Base-by-base conservation (phyloP, 1,284 basidiomycete species). In the Ceratobasidium theobromae region DNA sequence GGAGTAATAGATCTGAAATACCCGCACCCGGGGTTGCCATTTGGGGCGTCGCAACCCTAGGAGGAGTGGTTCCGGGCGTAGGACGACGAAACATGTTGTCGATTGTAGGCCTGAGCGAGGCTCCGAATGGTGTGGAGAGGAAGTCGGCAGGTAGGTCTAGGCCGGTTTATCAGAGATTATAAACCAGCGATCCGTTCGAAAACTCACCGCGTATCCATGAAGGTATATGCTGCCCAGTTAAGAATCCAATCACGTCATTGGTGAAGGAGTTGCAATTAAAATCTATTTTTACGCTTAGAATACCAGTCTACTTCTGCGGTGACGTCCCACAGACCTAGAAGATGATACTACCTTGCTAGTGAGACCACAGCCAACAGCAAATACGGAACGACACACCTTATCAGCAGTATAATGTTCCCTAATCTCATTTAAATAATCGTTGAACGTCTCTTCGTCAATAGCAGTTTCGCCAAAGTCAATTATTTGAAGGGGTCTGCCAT, bases 211-310 rank as follows among this genome's bases (percentile, higher is more conserved):
- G 89, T 69, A 95, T 91, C 78, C 86, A 93, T 0, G 80, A 71
- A 2, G 93, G 93, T 69, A 95, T 90, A 23, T 84, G 84, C 1
- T 80, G 79, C 21, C 92, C 91, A 0, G 91, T 94, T 54, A 95
- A 77, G 74, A 95, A 93, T 1, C 88, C 92, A 33, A 93, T 77
- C 58, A 86, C 86, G 70, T 96, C 93, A 68, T 90, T 91, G 0
- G 93, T 93, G 72, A 97, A 97, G 1, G 90, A 89, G 75, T 95
- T 95, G 76, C 93, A 95, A 71, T 92, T 93, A 70, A 91, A 91
- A 52, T 92, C 89, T 90, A 68, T 1, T 21, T 33, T 48, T 27
- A 23, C 12, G 30, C 14, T 67, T 23, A 67, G 30, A 27, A 65
- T 38, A 70, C 21, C 38, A 21, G 35, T 33, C 27, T 18, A 27